Evolutionary conservation across 2,329 filamentous ascomycete species (phyloP).

Genomic region (Exophiala alcalophila): DNA sequence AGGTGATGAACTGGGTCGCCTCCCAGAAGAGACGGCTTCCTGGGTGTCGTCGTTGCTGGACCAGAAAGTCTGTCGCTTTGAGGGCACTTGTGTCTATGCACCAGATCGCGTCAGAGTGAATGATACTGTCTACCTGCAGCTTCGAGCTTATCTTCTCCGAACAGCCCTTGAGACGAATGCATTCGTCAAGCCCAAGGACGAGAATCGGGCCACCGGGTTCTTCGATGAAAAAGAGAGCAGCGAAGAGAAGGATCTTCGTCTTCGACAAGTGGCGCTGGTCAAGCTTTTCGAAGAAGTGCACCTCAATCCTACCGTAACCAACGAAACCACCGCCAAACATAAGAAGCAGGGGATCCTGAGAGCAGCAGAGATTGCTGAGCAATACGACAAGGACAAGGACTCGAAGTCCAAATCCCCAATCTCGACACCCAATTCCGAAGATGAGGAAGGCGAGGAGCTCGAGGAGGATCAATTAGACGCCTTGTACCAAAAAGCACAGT

Average conservation of each 20-base stretch:
- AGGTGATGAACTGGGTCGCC: conserved; percentile 79
- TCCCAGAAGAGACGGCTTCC: conserved; percentile 80
- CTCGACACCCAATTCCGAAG: conserved; percentile 59
- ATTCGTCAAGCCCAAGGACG: conserved; percentile 61
- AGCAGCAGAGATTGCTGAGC: conserved; percentile 84
- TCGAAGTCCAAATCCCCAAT: conserved; percentile 43
- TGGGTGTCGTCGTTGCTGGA: conserved; percentile 94
- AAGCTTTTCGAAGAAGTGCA: conserved; percentile 88
- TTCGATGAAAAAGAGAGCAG: conserved; percentile 82
- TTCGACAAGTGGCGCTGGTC: conserved; percentile 83
- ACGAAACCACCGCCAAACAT: conserved; percentile 69
- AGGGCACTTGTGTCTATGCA: conserved; percentile 83
- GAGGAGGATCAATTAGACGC: conserved; percentile 94
- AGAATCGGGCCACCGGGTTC: conserved; percentile 68
- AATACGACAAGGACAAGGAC: conserved; percentile 59
- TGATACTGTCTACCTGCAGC: conserved; percentile 89
- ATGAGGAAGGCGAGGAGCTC: conserved; percentile 84
- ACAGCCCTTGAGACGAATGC: conserved; percentile 67
- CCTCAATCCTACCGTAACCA: conserved; percentile 70
- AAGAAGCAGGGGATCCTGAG: conserved; percentile 80
- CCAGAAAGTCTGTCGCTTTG: conserved; percentile 81
- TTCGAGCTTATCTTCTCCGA: conserved; percentile 71
- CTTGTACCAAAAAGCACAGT: conserved; percentile 92
- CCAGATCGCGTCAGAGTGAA: conserved; percentile 83
- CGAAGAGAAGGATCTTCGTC: conserved; percentile 77